Percentiles rank a stretch among this genome's conserved stretches.
Conservation (phyloP, 2,329 filamentous ascomycete genomes). For the Pseudopyricularia javanii region DNA sequence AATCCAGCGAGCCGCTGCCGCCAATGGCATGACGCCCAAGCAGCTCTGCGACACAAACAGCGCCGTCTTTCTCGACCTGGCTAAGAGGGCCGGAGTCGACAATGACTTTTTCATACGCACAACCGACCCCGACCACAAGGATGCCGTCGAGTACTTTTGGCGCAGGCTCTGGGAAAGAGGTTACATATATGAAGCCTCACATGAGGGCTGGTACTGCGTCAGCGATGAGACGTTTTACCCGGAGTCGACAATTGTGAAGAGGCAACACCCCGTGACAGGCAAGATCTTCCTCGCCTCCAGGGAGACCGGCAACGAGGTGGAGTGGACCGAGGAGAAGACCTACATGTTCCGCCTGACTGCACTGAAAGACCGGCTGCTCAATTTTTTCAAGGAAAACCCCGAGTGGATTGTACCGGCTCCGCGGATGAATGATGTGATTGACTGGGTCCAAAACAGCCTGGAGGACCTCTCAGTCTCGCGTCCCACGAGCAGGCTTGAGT, state of each 20-base stretch:
- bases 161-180: constrained; percentile 61
- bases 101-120: constrained; percentile 89
- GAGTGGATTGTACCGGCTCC: constrained; percentile 60
- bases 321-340: constrained; percentile 87
- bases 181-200: constrained; percentile 72
- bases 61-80: constrained; percentile 66
- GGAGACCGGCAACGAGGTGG: constrained; percentile 85
- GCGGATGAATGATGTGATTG: constrained; percentile 67
- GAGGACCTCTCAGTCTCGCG: constrained; percentile 78
- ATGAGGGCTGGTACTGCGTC: constrained; percentile 93
- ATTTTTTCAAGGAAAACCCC: constrained; percentile 69
- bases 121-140: constrained; percentile 69
- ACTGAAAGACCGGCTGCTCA: constrained; percentile 64
- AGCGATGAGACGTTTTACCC: constrained; percentile 97
- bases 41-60: constrained; percentile 82
- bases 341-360: constrained; percentile 89
- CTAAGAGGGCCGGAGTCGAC: constrained; percentile 53
- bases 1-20: constrained; percentile 74
- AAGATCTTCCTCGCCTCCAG: constrained; percentile 69
- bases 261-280: constrained; percentile 69
- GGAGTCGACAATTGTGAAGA: constrained; percentile 57
- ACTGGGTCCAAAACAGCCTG: constrained; percentile 65
- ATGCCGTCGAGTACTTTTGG: constrained; percentile 87
- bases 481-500: constrained; percentile 62
- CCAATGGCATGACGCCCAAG: constrained; percentile 59